Evolutionary conservation across 768 basidiomycete species (phyloP).

Genomic region (Boletus patriciae): DNA sequence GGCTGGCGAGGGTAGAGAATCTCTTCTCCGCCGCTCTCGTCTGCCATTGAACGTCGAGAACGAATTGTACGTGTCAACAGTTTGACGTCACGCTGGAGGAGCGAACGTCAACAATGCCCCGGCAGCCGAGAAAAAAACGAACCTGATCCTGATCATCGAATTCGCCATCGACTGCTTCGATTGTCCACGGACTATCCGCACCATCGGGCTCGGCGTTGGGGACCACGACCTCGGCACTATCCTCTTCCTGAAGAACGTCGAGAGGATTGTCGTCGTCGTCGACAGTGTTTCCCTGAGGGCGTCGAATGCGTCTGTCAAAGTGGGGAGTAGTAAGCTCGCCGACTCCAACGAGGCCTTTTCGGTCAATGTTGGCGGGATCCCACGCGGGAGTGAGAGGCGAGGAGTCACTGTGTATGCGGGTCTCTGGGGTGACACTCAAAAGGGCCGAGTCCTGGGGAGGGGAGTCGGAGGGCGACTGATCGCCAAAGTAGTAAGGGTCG

Average conservation of each 20-base stretch:
- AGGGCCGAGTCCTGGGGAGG: slow-evolving; percentile 44
- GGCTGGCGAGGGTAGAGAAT: slow-evolving; percentile 80
- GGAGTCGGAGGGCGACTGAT: slow-evolving; percentile 66
- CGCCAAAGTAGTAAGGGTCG: slow-evolving; percentile 87
- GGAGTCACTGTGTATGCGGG: slow-evolving; percentile 48
- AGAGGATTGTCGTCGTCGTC: slow-evolving; percentile 45
- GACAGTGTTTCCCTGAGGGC: slow-evolving; percentile 32
- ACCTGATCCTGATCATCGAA: slow-evolving; percentile 70
- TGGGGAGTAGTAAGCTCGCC: slow-evolving; percentile 97
- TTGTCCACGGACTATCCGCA: slow-evolving; percentile 86
- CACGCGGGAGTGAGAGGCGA: slow-evolving; percentile 71
- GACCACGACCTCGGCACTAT: slow-evolving; percentile 29
- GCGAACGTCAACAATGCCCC: not conserved
- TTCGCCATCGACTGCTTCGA: slow-evolving; percentile 83
- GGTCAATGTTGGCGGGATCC: slow-evolving; percentile 80
- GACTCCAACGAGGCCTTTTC: slow-evolving; percentile 86
- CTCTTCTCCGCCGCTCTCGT: slow-evolving; percentile 89
- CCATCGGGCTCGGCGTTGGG: slow-evolving; percentile 47
- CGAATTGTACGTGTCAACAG: slow-evolving; percentile 53
- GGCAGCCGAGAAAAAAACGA: slow-evolving; percentile 19
- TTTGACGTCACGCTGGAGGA: slow-evolving; percentile 44
- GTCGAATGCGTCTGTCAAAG: slow-evolving; percentile 65
- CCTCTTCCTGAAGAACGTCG: slow-evolving; percentile 31
- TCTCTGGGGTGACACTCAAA: slow-evolving; percentile 63
- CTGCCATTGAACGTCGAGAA: slow-evolving; percentile 62